phyloP scores from a whole-genome alignment of 208 protist genomes.

The Phytomonas serpens region DNA sequence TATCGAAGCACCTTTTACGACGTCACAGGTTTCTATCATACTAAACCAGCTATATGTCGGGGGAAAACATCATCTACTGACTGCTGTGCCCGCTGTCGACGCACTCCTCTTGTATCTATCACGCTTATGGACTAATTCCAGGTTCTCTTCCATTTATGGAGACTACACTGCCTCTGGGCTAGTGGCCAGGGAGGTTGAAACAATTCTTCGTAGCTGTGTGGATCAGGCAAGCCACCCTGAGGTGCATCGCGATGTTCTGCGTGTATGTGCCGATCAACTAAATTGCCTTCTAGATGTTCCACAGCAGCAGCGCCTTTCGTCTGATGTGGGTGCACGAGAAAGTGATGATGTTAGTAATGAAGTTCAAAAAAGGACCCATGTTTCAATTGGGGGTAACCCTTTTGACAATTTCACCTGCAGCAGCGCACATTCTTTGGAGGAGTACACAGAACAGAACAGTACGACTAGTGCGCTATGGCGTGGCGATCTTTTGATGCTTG shows the following conservation, averaged over 20 bases:
- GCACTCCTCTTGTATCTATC: constrained; percentile 21
- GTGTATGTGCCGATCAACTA: constrained; percentile 10
- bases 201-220: constrained; percentile 23
- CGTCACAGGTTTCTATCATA: constrained; percentile 19
- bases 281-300: neutral
- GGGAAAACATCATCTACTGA: constrained; percentile 11
- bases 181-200: constrained; percentile 14
- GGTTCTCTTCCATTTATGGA: neutral
- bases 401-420: neutral
- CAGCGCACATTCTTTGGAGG: neutral
- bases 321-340: neutral
- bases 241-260: constrained; percentile 3
- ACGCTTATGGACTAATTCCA: neutral
- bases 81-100: constrained; percentile 24
- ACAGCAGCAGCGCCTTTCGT: neutral
- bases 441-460: neutral
- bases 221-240: constrained; percentile 14
- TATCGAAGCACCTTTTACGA: constrained; percentile 10
- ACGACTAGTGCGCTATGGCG: constrained; percentile 11
- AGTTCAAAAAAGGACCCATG: neutral
- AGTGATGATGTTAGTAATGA: neutral
- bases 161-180: neutral
- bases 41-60: constrained; percentile 20
- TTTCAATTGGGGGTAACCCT: neutral
- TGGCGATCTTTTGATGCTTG: constrained; percentile 26